These are phyloP conservation scores for Cystobasidium onofrii DNA, from an alignment of 768 basidiomycete genomes.

Conservation along the genomic window DNA sequence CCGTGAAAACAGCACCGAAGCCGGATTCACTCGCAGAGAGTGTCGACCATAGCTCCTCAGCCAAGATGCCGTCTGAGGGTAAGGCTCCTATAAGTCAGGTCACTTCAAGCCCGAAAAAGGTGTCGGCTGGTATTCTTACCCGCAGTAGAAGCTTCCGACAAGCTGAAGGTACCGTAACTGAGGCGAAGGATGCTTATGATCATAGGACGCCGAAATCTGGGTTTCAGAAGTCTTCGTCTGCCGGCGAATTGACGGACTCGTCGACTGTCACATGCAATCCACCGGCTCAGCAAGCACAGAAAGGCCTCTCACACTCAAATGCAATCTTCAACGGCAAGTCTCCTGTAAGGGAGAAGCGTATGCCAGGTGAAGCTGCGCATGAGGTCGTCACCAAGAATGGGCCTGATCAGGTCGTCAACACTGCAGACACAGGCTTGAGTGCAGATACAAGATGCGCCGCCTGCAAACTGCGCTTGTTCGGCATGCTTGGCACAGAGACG, in stretches of 20 bases:
- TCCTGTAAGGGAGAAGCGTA: not conserved
- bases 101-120: not conserved
- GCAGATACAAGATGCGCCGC: conserved; percentile 6
- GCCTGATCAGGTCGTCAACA: not conserved
- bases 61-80: no score
- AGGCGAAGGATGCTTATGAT: no score
- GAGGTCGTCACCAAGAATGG: no score
- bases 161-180: not conserved
- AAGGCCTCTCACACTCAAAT: not conserved
- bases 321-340: not conserved
- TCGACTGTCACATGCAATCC: not conserved
- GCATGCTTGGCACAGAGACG: not conserved
- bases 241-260: not conserved
- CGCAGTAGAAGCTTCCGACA: conserved; percentile 2
- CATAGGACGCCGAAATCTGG: no score
- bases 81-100: not conserved
- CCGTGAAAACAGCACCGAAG: not conserved
- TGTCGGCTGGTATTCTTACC: not conserved
- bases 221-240: not conserved
- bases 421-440: no score
- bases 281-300: not conserved
- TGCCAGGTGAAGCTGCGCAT: not conserved
- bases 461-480: conserved; percentile 19
- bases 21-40: no score
- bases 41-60: no score